Conservation (phyloP, 2,329 filamentous ascomycete genomes). For the Magnaporthales sp. region DNA sequence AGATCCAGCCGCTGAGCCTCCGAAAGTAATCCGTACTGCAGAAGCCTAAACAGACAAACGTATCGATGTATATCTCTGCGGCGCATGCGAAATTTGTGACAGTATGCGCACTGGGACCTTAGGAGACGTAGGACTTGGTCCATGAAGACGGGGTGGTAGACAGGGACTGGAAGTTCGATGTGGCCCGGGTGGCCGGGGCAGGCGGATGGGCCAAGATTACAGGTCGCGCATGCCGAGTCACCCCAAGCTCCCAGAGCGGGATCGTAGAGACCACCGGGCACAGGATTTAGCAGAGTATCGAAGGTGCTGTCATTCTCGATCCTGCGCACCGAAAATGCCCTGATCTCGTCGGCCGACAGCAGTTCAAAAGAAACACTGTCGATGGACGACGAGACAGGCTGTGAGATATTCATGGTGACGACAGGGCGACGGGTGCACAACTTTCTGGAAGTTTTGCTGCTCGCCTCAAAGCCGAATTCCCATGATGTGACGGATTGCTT, state of each 20-base stretch:
- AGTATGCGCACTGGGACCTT: conserved; percentile 83
- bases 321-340: conserved; percentile 81
- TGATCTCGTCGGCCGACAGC: conserved; percentile 74
- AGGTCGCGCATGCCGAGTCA: conserved; percentile 85
- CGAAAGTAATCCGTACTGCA: conserved; percentile 74
- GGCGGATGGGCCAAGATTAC: conserved; percentile 68
- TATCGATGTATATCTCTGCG: conserved; percentile 69
- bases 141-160: conserved; percentile 96
- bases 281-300: conserved; percentile 80
- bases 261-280: conserved; percentile 88
- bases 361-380: conserved; percentile 85
- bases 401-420: conserved; percentile 57
- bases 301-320: conserved; percentile 94
- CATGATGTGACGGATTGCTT: neutral
- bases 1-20: conserved; percentile 54
- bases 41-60: conserved; percentile 73
- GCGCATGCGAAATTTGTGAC: conserved; percentile 76
- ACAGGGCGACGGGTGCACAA: conserved; percentile 1
- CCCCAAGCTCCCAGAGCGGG: conserved; percentile 84
- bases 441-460: neutral
- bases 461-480: neutral
- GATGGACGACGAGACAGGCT: conserved; percentile 76
- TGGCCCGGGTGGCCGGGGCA: conserved; percentile 94
- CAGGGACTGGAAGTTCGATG: conserved; percentile 84
- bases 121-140: conserved; percentile 82